Base-by-base conservation (phyloP, 2,329 filamentous ascomycete species). In the Cladobotryum protrusum region DNA sequence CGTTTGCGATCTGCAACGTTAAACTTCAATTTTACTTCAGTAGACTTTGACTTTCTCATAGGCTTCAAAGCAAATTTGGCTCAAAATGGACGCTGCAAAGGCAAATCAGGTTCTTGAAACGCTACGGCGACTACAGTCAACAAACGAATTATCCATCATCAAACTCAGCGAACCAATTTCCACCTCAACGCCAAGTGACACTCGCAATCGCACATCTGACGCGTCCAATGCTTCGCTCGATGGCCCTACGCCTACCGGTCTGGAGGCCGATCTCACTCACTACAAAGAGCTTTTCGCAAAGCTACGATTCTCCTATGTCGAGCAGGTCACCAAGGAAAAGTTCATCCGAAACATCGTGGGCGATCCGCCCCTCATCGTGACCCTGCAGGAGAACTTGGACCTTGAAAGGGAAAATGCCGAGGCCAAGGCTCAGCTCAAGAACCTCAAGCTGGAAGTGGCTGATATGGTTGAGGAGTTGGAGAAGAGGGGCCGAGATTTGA, bases 301-400 rank as follows among this genome's bases (percentile, higher is more conserved):
- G 72, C 78, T 97, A 36, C 89, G 92, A 59, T 97, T 97, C 74
- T 95, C 88, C 56, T 97, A 97, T 70, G 87, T 96, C 59, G 93
- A 99, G 70, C 93, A 97, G 74, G 90, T 97, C 55, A 97, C 92
- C 41, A 99, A 97, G 71, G 93, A 99, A 67, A 95, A 96, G 63
- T 97, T 96, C 68, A 85, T 99, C 48, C 88, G 90, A 58, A 85
- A 88, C 56, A 95, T 97, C 59, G 89, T 95, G 14, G 89, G 89
- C 55, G 88, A 96, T 55, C 89, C 91, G 44, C 93, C 92, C 0
- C 77, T 91, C 14, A 86, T 97, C 42, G 87, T 95, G 51, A 85
- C 85, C 37, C 81, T 85, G 40, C 79, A 84, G 59, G 91, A 97
- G 63, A 97, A 96, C 64, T 72, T 85, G 43, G 83, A 85, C 50